These are phyloP conservation scores for Curvularia lunata DNA, from an alignment of 2,329 filamentous ascomycete species.

Conservation along the genomic window DNA sequence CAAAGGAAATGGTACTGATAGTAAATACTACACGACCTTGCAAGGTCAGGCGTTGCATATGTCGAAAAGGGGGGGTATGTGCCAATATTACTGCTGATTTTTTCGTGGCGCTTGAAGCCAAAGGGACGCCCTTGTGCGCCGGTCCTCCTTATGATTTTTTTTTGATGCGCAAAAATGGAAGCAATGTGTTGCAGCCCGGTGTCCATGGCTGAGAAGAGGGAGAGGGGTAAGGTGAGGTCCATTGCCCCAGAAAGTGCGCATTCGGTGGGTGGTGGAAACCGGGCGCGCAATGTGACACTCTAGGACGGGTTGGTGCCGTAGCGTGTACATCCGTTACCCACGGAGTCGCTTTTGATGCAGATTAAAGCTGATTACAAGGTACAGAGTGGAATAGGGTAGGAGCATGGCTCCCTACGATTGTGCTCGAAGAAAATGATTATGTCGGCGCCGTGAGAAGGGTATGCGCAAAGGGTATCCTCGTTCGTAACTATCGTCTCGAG, in stretches of 20 bases:
- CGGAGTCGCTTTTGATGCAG: constrained; percentile 38
- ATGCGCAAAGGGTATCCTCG: constrained; percentile 34
- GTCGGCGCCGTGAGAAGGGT: constrained; percentile 31
- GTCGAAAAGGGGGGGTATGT: constrained; percentile 30
- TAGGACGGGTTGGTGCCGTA: constrained; percentile 3
- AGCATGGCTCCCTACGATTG: constrained; percentile 11
- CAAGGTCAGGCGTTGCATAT: constrained; percentile 13
- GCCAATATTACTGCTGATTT: constrained; percentile 41
- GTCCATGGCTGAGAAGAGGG: not conserved
- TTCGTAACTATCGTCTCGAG: constrained; percentile 24
- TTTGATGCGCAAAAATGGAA: constrained; percentile 11
- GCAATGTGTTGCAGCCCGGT: constrained; percentile 7
- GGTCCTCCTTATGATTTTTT: constrained; percentile 13
- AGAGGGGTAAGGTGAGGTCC: constrained; percentile 5
- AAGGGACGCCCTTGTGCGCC: constrained; percentile 21
- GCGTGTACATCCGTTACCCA: constrained; percentile 10
- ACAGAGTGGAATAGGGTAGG: constrained; percentile 28
- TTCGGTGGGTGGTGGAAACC: constrained; percentile 1
- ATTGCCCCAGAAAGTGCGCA: constrained; percentile 9
- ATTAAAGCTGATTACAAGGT: constrained; percentile 51
- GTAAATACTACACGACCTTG: constrained; percentile 15
- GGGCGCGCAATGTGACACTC: constrained; percentile 7
- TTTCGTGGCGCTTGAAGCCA: constrained; percentile 19
- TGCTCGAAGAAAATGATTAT: constrained; percentile 27
- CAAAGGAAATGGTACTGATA: constrained; percentile 43